Evolutionary conservation across 2,329 filamentous ascomycete genomes (phyloP).

Genomic region (Colletotrichum lentis): DNA sequence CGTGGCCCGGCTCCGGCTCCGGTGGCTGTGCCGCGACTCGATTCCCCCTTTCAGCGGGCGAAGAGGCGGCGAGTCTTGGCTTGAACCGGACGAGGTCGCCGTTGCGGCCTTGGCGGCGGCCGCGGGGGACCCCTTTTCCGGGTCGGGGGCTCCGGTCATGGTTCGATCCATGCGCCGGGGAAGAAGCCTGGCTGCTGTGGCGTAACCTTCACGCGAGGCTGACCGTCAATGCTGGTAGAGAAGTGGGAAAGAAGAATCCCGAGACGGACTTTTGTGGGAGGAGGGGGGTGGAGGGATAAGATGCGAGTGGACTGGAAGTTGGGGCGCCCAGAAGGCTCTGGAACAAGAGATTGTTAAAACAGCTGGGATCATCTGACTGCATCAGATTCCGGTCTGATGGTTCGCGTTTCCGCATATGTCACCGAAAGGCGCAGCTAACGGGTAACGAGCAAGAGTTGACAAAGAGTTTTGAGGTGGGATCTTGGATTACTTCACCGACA

Average conservation of each 20-base stretch:
- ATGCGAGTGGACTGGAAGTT: not conserved
- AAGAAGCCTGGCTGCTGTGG: not conserved
- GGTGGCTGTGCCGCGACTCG: constrained; percentile 31
- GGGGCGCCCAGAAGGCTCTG: constrained; percentile 6
- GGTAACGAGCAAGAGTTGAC: not conserved
- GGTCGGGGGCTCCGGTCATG: constrained; percentile 30
- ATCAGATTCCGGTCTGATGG: not conserved
- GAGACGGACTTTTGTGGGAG: not conserved
- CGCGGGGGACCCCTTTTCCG: constrained; percentile 31
- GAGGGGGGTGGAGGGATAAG: not conserved
- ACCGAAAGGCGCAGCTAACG: not conserved
- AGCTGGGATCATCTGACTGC: constrained; percentile 16
- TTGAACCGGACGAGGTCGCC: constrained; percentile 21
- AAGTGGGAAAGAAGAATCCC: not conserved
- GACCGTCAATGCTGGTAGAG: not conserved
- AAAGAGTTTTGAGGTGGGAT: not conserved
- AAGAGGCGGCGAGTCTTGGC: constrained; percentile 32
- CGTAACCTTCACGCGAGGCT: not conserved
- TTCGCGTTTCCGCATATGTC: not conserved
- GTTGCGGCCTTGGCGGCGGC: constrained; percentile 25
- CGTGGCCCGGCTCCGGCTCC: constrained; percentile 21
- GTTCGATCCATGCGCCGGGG: not conserved
- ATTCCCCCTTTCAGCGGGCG: constrained; percentile 15
- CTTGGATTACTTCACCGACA: not conserved
- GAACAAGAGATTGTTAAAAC: constrained; percentile 12